Conservation (phyloP, 208 protist species). For the Trypanosoma lewisi region DNA sequence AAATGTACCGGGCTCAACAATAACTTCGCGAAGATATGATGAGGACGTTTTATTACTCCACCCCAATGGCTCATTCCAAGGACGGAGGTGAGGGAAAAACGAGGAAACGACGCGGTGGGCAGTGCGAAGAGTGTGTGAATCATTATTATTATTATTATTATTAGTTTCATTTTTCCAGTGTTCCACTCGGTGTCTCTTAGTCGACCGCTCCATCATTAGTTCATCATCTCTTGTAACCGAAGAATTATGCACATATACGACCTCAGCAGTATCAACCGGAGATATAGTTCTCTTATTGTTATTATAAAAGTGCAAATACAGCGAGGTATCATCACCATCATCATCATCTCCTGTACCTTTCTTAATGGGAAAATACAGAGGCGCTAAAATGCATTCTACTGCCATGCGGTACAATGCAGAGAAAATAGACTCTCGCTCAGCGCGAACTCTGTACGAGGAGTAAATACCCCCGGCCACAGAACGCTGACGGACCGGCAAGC, state of each 20-base stretch:
- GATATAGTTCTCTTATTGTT: background rate
- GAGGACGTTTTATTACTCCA: background rate
- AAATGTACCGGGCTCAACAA: slow-evolving; percentile 17
- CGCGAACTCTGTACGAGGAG: slow-evolving; percentile 6
- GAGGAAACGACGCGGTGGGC: slow-evolving; percentile 3
- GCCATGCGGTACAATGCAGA: slow-evolving; percentile 14
- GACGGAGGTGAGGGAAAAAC: slow-evolving; percentile 14
- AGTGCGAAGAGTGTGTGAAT: background rate
- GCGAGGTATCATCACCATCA: slow-evolving; percentile 7
- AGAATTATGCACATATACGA: slow-evolving; percentile 1
- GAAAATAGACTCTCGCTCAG: slow-evolving; percentile 1
- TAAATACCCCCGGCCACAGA: background rate
- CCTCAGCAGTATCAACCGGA: slow-evolving; percentile 3
- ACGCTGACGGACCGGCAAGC: slow-evolving; percentile 37
- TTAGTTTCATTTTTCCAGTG: too few relatives aligned
- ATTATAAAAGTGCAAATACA: slow-evolving; percentile 12
- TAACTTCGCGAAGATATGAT: slow-evolving; percentile 17
- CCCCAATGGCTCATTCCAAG: background rate
- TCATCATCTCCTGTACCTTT: background rate
- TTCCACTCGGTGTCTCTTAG: background rate
- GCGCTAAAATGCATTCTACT: slow-evolving; percentile 20
- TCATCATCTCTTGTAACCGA: background rate
- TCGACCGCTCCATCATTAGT: background rate
- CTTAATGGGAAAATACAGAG: slow-evolving; percentile 14
- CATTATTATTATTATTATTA: background rate